Evolutionary conservation across 768 basidiomycete species (phyloP).

Genomic region (Omphalotus guepiniiformis): DNA sequence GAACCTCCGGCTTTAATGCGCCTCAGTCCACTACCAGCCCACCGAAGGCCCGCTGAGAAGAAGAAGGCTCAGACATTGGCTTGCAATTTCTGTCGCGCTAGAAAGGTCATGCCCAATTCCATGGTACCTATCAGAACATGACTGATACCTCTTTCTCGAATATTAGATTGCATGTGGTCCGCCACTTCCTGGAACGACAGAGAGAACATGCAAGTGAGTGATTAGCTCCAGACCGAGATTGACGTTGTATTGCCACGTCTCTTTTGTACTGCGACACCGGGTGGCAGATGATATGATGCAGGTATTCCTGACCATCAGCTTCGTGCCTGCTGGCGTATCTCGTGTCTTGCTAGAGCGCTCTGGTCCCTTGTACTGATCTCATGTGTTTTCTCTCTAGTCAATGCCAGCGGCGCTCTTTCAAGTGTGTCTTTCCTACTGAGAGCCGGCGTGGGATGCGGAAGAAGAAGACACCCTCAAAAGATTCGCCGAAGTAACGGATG

Average conservation of each 20-base stretch:
- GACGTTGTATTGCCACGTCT: background rate
- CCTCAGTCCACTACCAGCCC: conserved; percentile 8
- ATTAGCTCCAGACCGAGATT: background rate
- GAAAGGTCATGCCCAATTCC: conserved; percentile 30
- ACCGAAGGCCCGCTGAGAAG: conserved; percentile 7
- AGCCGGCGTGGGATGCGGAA: conserved; percentile 39
- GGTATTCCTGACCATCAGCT: background rate
- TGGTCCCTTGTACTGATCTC: background rate
- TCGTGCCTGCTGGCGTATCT: background rate
- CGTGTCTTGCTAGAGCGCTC: background rate
- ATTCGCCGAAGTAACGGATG: too few relatives aligned
- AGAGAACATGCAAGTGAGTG: conserved; percentile 65
- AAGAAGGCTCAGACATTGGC: conserved; percentile 30
- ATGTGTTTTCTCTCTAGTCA: conserved; percentile 26
- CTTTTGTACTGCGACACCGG: background rate
- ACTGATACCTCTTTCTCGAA: conserved; percentile 12
- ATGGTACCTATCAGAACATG: background rate
- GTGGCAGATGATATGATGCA: background rate
- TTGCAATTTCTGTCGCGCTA: conserved; percentile 43
- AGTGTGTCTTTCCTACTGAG: conserved; percentile 42
- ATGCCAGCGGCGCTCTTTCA: conserved; percentile 41
- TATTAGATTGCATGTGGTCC: conserved; percentile 67
- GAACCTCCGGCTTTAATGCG: conserved; percentile 7
- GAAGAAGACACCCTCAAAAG: too few relatives aligned
- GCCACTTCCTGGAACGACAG: conserved; percentile 45